A percentile compares a stretch with the other conserved stretches of the same genome.
Evolutionary conservation across 2,329 filamentous ascomycete genomes (phyloP).

Genomic region (Nigrospora oryzae): DNA sequence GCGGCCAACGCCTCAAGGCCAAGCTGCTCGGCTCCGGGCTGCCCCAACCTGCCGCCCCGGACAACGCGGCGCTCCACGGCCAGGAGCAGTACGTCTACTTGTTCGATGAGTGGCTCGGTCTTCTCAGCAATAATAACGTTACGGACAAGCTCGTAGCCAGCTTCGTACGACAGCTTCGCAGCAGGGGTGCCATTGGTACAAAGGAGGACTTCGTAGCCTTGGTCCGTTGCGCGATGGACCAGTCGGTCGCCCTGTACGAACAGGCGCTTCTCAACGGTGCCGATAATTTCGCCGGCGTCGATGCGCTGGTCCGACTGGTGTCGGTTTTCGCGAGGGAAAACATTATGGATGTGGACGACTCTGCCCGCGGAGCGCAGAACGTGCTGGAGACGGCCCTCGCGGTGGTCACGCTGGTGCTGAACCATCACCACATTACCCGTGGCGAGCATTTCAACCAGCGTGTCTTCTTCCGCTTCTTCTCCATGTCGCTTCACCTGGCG

Average conservation of each 20-base stretch:
- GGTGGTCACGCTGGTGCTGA: constrained; percentile 72
- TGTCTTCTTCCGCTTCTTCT: constrained; percentile 86
- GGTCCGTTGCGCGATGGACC: constrained; percentile 71
- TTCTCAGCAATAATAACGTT: constrained; percentile 69
- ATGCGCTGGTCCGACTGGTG: constrained; percentile 77
- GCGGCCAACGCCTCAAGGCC: constrained; percentile 63
- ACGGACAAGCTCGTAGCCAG: constrained; percentile 63
- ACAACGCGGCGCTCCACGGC: constrained; percentile 49
- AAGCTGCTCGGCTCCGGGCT: constrained; percentile 40
- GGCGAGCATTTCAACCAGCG: constrained; percentile 79
- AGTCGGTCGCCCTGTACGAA: constrained; percentile 71
- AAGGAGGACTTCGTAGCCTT: constrained; percentile 74
- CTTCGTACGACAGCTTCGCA: constrained; percentile 80
- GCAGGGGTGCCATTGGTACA: constrained; percentile 61
- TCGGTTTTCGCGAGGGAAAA: constrained; percentile 68
- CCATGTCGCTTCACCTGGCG: constrained; percentile 71
- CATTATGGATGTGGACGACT: constrained; percentile 47
- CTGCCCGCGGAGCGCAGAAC: constrained; percentile 54
- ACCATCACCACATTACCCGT: constrained; percentile 74
- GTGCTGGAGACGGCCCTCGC: constrained; percentile 74
- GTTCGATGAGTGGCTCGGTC: constrained; percentile 88
- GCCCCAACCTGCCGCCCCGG: constrained; percentile 31
- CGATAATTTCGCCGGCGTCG: constrained; percentile 55
- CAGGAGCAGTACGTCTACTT: constrained; percentile 88
- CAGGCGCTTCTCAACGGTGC: constrained; percentile 54